Evolutionary conservation across 148 eudicot species (phyloP), one percentile per base, ranked within the genome.

Genomic region (Rhododendron ovatum): DNA sequence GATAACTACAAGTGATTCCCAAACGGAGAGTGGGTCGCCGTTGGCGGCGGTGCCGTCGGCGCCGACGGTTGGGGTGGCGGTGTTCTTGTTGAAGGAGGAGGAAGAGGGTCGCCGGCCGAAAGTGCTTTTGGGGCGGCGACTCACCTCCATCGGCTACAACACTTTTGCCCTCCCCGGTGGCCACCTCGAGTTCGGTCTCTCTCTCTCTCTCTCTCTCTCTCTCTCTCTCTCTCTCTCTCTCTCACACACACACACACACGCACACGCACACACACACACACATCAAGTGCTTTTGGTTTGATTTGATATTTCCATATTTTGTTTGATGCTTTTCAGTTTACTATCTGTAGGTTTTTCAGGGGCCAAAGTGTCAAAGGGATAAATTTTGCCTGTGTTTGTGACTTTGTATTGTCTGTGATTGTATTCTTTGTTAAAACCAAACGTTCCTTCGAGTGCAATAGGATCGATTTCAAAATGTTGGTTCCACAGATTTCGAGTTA

Each of bases 151-250:
- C 37, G 99, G 99, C 86, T 81, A 84, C 83, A 89, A 91, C 85
- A 93, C 98, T 80, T 96, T 91, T 71, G 95, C 96, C 61, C 94
- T 95, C 81, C 95, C 99, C 86, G 98, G 99, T 78, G 99, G 99
- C 84, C 92, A 91, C 89, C 98, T 96, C 43, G 98, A 95, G 84
- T 96, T 95, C 85, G 98, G 99, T 95, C 33, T 35, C 51, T 73
- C 73, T 80, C 37, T 53, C 67, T 18, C 55, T 26, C 67, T 80
- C 35, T 47, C 33, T 26, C 59, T 12, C 33, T 1, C 26, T 2
- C 30, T 1, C 53, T 26, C 67, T 80, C 20, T 47, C 33, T n/a
- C 59, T 4, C 33, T 0, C 28, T n/a, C n/a, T n/a, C n/a, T n/a
- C n/a, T n/a, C n/a, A n/a, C n/a, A n/a, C n/a, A n/a, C n/a, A n/a